Base-by-base conservation (phyloP, 768 basidiomycete species). In the Serpula lacrymans region DNA sequence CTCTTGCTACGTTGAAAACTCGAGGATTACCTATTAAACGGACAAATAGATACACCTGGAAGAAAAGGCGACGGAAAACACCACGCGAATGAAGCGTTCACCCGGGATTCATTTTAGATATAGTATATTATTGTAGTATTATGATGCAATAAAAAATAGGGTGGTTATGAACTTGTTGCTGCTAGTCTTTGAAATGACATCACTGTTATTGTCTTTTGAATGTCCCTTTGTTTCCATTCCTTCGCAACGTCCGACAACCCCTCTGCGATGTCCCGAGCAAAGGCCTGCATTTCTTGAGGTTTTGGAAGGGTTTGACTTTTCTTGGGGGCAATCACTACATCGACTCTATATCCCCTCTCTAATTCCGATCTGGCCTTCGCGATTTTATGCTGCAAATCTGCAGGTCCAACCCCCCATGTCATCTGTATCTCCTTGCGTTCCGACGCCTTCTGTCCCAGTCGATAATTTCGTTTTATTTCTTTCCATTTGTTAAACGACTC, bases 361-460 rank as follows among this genome's bases (percentile, higher is more conserved):
- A 92, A 60, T 27, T 82, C 74, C 37, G 71, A 65, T 37, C 67
- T 59, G 16, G 72, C 74, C 57, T 80, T 82, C 39, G 64, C 67
- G 24, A 90, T 43, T 58, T 88, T 90, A 59, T 83, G 82, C 26
- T 67, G 68, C 14, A 82, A 51, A 51, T 92, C 89, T 6, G 70
- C 75, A 22, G 57, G 47, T 6, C 65, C 76, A 10, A 80, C 74
- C 2, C 67, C 69, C 84, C 87, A 91, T 10, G 80, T 78, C 33
- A 91, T 53, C 60, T 85, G 82, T 4, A 88, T 66, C 64, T 87
- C 82, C 65, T 88, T 89, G 39, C 64, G 54, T 45, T 53, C 55
- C 17, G 54, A 48, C 8, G 41, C 52, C 43, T 46, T 54, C 38
- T 16, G 57, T 43, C 43, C 68, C 57, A 37, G 63, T 55, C 32